Percentiles rank a stretch among this genome's conserved stretches.
Conservation (phyloP, 1,284 basidiomycete species). For the Flammula alnicola region DNA sequence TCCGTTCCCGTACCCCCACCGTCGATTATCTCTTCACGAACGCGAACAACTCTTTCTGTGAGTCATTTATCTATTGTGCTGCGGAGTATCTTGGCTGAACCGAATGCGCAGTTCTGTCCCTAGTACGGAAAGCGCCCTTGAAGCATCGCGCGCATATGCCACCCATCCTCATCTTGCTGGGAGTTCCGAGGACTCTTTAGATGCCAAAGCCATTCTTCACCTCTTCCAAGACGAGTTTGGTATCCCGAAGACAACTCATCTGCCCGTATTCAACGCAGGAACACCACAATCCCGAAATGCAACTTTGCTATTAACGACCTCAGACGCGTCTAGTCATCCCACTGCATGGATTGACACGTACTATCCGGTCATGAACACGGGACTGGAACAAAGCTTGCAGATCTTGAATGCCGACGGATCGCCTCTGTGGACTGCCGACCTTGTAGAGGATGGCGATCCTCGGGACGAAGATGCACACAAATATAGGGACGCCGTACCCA, state of each 20-base stretch:
- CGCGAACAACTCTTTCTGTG: constrained; percentile 43
- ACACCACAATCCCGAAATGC: constrained; percentile 64
- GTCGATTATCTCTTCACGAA: constrained; percentile 23
- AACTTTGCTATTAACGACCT: constrained; percentile 57
- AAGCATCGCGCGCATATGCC: constrained; percentile 61
- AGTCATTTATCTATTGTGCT: constrained; percentile 13
- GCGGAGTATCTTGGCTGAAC: not conserved
- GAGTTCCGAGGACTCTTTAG: constrained; percentile 63
- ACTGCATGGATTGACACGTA: constrained; percentile 83
- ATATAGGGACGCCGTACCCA: constrained; percentile 60
- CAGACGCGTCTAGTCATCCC: constrained; percentile 45
- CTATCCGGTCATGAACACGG: constrained; percentile 83
- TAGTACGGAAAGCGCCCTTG: constrained; percentile 55
- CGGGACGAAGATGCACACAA: constrained; percentile 65
- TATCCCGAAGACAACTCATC: constrained; percentile 46
- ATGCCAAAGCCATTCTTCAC: constrained; percentile 65
- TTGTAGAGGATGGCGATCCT: constrained; percentile 71
- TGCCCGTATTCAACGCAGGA: constrained; percentile 70
- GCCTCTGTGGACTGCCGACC: constrained; percentile 71
- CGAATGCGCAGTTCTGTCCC: constrained; percentile 56
- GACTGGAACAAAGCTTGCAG: constrained; percentile 64
- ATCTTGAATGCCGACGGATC: constrained; percentile 60
- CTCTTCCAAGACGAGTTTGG: constrained; percentile 67
- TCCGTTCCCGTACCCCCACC: constrained; percentile 17
- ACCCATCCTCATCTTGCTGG: constrained; percentile 78